These are phyloP conservation scores for Epichloe uncinata DNA, from an alignment of 2,329 filamentous ascomycete genomes.

Conservation along the genomic window DNA sequence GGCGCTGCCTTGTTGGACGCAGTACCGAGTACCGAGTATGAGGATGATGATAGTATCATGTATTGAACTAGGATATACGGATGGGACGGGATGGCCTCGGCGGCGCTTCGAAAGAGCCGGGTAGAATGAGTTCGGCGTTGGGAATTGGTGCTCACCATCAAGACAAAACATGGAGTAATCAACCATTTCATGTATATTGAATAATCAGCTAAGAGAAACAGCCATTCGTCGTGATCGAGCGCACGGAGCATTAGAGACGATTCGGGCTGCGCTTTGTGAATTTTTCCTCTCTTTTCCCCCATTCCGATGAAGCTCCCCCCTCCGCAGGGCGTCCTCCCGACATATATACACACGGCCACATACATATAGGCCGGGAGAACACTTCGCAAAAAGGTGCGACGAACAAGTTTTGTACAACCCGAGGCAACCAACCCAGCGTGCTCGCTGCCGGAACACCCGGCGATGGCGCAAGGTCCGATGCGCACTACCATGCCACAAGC, in stretches of 20 bases:
- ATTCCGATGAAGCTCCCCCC: constrained; percentile 4
- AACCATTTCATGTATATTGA: constrained; percentile 10
- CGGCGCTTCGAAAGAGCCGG: too few species aligned
- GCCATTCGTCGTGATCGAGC: constrained; percentile 27
- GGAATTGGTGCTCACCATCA: too few species aligned
- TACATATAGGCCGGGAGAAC: constrained; percentile 4
- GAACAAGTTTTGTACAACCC: constrained; percentile 9
- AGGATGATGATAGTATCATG: too few species aligned
- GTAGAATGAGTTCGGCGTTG: too few species aligned
- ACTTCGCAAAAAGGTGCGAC: constrained; percentile 4
- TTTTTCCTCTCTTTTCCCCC: neutral
- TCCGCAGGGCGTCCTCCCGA: neutral
- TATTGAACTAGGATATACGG: too few species aligned
- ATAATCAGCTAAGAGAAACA: constrained; percentile 27
- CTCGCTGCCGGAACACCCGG: constrained; percentile 14
- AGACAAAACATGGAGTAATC: neutral
- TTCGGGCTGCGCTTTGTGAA: constrained; percentile 5
- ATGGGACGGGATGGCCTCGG: too few species aligned
- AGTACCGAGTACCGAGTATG: too few species aligned
- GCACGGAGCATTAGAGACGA: constrained; percentile 26
- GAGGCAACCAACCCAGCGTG: constrained; percentile 14
- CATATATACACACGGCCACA: constrained; percentile 5
- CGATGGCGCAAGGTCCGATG: constrained; percentile 14
- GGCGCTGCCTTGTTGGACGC: too few species aligned
- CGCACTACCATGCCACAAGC: neutral